phyloP scores from a whole-genome alignment of 768 basidiomycete species.

The Xerocomus brunneocitrinus region DNA sequence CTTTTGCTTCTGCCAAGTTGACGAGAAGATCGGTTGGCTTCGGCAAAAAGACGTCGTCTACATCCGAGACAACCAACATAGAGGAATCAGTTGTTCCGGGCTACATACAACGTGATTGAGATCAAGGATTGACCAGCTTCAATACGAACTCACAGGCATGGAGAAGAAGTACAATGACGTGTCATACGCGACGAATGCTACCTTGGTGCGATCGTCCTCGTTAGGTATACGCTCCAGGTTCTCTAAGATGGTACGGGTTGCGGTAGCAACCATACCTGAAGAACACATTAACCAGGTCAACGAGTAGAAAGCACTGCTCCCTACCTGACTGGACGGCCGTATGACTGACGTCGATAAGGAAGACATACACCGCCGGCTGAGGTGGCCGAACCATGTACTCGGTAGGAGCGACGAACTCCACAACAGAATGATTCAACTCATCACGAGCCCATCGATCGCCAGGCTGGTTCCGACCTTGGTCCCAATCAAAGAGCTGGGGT shows the following conservation, averaged over 20 bases:
- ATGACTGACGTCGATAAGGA: slow-evolving; percentile 96
- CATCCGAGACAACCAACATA: slow-evolving; percentile 97
- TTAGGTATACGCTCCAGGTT: slow-evolving; percentile 94
- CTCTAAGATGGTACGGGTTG: slow-evolving; percentile 93
- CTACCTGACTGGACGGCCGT: slow-evolving; percentile 83
- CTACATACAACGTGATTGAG: slow-evolving; percentile 29
- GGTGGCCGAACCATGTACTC: slow-evolving; percentile 99
- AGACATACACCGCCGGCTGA: slow-evolving; percentile 94
- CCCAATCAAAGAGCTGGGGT: slow-evolving; percentile 98
- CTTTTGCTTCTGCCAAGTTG: slow-evolving; percentile 82
- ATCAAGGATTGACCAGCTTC: not conserved
- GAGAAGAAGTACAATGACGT: slow-evolving; percentile 96
- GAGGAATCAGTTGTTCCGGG: slow-evolving; percentile 71
- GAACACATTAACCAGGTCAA: not conserved
- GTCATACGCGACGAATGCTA: slow-evolving; percentile 90
- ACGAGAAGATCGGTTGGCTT: slow-evolving; percentile 96
- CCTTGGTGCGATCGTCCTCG: slow-evolving; percentile 87
- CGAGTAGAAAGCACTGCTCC: slow-evolving; percentile 10
- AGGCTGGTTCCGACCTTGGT: slow-evolving; percentile 87
- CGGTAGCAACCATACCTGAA: slow-evolving; percentile 95
- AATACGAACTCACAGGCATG: slow-evolving; percentile 48
- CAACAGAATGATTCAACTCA: slow-evolving; percentile 90
- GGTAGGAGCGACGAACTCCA: slow-evolving; percentile 96
- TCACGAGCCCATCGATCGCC: slow-evolving; percentile 93
- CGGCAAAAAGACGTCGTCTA: slow-evolving; percentile 96